Conservation (phyloP, 176 grass and related monocot species). For the Musa beccarii region DNA sequence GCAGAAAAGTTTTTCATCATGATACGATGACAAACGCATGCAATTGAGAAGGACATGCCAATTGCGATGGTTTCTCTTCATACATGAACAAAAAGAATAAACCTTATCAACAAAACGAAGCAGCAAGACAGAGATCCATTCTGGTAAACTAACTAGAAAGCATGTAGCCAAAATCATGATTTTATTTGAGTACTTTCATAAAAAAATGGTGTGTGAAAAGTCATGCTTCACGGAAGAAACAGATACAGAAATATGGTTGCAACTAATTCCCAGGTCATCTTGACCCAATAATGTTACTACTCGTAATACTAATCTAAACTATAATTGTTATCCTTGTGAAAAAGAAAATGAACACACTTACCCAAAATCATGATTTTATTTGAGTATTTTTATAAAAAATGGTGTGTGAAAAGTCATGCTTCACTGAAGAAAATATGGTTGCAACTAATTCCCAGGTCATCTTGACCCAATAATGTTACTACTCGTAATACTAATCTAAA, state of each 20-base stretch:
- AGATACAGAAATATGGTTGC: background rate
- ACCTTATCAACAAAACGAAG: too few species aligned
- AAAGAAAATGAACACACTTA: slow-evolving; percentile 23
- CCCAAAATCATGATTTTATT: slow-evolving; percentile 1
- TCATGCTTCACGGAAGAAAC: too few species aligned
- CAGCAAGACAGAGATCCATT: background rate
- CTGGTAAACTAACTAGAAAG: background rate
- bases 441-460: background rate
- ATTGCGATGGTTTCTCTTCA: too few species aligned
- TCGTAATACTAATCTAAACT: background rate
- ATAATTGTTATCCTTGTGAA: background rate
- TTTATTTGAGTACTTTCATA: too few species aligned
- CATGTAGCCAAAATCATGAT: background rate
- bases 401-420: too few species aligned
- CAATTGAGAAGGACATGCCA: too few species aligned
- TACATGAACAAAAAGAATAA: too few species aligned
- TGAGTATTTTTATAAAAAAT: too few species aligned
- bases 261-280: background rate
- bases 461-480: background rate
- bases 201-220: too few species aligned
- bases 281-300: background rate
- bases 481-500: background rate
- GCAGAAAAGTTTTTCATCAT: background rate
- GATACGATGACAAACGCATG: too few species aligned
- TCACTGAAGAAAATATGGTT: background rate